Evolutionary conservation across 2,329 filamentous ascomycete species (phyloP).

Genomic region (Chalaropsis ovoidea): DNA sequence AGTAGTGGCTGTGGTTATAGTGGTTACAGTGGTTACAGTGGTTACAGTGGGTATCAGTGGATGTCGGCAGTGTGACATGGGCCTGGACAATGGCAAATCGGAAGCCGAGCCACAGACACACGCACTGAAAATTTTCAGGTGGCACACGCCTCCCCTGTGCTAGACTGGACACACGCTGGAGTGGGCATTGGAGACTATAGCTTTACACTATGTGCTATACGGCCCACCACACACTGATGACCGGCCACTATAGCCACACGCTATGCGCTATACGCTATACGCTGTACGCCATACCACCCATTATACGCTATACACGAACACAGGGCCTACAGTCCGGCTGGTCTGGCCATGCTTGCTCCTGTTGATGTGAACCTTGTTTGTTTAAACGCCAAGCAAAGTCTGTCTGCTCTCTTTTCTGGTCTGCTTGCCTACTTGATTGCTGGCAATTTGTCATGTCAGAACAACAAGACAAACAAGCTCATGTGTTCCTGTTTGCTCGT

Average conservation of each 20-base stretch:
- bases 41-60: neutral
- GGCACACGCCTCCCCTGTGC: neutral
- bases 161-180: too few relatives aligned
- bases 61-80: constrained; percentile 1
- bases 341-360: too few relatives aligned
- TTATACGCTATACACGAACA: too few relatives aligned
- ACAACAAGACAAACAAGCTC: neutral
- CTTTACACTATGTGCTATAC: neutral
- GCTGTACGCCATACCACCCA: too few relatives aligned
- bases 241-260: neutral
- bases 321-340: too few relatives aligned
- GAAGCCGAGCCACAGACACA: constrained; percentile 2
- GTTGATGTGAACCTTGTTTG: too few relatives aligned
- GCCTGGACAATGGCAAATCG: constrained; percentile 5
- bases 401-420: neutral
- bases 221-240: neutral
- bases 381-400: too few relatives aligned
- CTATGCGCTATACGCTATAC: neutral
- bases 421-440: neutral
- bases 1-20: too few relatives aligned
- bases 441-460: neutral
- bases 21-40: constrained; percentile 4
- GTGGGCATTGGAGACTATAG: too few relatives aligned
- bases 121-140: constrained; percentile 10
- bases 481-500: neutral